phyloP scores from a whole-genome alignment of 306 rosid species.

The Pueraria montana region DNA sequence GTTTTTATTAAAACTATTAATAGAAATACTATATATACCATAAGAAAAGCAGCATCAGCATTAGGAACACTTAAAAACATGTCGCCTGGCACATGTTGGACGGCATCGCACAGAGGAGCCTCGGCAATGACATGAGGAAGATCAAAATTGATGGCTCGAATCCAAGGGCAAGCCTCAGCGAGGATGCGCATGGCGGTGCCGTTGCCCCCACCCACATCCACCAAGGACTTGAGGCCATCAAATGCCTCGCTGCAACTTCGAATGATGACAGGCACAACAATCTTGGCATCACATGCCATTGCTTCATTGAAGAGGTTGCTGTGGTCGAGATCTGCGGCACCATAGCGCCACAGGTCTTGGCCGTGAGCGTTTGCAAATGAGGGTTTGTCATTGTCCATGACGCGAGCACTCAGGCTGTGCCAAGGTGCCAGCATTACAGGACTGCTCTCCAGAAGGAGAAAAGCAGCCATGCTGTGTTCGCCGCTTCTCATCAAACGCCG shows the following conservation, averaged over 20 bases:
- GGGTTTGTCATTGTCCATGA: slow-evolving; percentile 17
- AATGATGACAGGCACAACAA: slow-evolving; percentile 47
- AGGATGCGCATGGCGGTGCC: slow-evolving; percentile 59
- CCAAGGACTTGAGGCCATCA: slow-evolving; percentile 60
- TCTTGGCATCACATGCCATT: slow-evolving; percentile 66
- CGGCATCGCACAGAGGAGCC: slow-evolving; percentile 36
- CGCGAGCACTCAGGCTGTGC: slow-evolving; percentile 46
- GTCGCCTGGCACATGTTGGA: slow-evolving; percentile 69
- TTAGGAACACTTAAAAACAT: slow-evolving; percentile 76
- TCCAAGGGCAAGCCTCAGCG: slow-evolving; percentile 57
- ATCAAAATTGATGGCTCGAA: slow-evolving; percentile 73
- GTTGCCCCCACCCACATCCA: slow-evolving; percentile 86
- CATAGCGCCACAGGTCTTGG: slow-evolving; percentile 63
- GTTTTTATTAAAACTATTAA: no score
- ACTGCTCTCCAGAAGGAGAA: slow-evolving; percentile 49
- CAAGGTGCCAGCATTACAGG: slow-evolving; percentile 64
- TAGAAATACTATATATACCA: no score
- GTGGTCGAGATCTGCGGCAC: slow-evolving; percentile 45
- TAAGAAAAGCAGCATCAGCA: slow-evolving; percentile 72
- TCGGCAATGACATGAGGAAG: slow-evolving; percentile 68
- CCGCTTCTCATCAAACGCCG: slow-evolving; percentile 47
- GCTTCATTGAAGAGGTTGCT: slow-evolving; percentile 66
- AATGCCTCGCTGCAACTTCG: slow-evolving; percentile 56
- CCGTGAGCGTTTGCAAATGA: slow-evolving; percentile 63
- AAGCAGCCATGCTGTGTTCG: slow-evolving; percentile 42